A percentile compares a stretch with the other conserved stretches of the same genome.
phyloP scores from a whole-genome alignment of 148 eudicot species.

The Camellia sinensis region DNA sequence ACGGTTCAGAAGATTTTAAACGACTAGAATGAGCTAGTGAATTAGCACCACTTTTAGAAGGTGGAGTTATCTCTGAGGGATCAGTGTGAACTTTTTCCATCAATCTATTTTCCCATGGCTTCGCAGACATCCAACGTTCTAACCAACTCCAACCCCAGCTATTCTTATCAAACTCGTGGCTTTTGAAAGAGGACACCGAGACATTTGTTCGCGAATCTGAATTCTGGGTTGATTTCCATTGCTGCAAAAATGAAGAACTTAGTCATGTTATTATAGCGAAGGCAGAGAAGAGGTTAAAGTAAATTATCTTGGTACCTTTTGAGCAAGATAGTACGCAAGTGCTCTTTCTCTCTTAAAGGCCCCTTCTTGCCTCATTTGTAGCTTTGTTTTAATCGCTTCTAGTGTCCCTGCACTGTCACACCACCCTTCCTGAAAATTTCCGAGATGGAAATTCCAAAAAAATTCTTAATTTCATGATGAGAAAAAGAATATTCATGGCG shows the following conservation, averaged over 20 bases:
- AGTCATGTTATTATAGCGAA: neutral
- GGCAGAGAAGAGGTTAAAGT: neutral
- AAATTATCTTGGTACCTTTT: conserved; percentile 53
- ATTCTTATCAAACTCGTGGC: conserved; percentile 49
- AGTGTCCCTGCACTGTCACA: conserved; percentile 88
- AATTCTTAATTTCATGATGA: neutral
- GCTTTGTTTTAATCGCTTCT: conserved; percentile 70
- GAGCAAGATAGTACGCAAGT: conserved; percentile 78
- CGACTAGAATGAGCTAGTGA: conserved; percentile 19
- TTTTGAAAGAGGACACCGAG: conserved; percentile 44
- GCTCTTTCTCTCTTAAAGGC: conserved; percentile 93
- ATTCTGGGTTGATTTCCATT: conserved; percentile 53
- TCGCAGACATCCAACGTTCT: conserved; percentile 96
- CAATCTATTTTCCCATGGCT: conserved; percentile 86
- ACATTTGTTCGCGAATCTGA: conserved; percentile 32
- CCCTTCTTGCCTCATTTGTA: conserved; percentile 92
- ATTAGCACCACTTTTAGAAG: conserved; percentile 35
- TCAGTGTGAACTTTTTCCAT: conserved; percentile 63
- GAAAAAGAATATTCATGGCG: neutral
- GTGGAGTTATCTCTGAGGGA: conserved; percentile 50
- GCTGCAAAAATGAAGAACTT: conserved; percentile 29
- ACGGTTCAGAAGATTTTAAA: conserved; percentile 51
- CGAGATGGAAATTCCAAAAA: neutral
- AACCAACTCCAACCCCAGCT: conserved; percentile 94
- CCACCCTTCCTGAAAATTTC: conserved; percentile 76